Evolutionary conservation across 2,329 filamentous ascomycete species (phyloP).

Genomic region (Trichoderma asperellum): DNA sequence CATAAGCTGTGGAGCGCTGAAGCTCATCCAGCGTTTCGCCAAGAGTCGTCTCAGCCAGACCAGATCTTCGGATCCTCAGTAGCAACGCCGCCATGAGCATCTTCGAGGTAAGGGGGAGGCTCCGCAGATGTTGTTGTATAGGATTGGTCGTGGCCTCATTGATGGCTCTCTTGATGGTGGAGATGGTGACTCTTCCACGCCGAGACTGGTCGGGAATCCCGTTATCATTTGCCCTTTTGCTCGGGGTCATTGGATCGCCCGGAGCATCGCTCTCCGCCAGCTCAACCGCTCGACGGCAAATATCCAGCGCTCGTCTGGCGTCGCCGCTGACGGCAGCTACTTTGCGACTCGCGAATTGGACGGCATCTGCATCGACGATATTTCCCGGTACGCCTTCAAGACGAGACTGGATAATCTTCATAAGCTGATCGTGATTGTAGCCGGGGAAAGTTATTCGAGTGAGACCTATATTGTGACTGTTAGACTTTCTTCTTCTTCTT

Average conservation of each 20-base stretch:
- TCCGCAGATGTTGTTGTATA: constrained; percentile 83
- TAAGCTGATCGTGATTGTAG: constrained; percentile 95
- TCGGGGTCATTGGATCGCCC: constrained; percentile 62
- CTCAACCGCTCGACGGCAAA: constrained; percentile 92
- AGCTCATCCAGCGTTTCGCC: constrained; percentile 86
- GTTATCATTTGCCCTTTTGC: constrained; percentile 50
- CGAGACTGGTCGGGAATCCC: constrained; percentile 37
- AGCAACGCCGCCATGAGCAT: constrained; percentile 83
- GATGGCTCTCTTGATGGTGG: constrained; percentile 91
- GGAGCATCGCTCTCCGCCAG: constrained; percentile 76
- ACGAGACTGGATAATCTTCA: constrained; percentile 96
- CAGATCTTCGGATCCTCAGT: constrained; percentile 77
- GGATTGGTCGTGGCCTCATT: constrained; percentile 93
- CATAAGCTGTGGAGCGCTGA: constrained; percentile 45
- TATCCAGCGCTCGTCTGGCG: constrained; percentile 87
- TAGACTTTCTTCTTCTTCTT: background rate
- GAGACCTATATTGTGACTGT: constrained; percentile 54
- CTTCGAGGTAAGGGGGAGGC: constrained; percentile 80
- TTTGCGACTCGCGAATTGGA: constrained; percentile 95
- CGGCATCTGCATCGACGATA: constrained; percentile 88
- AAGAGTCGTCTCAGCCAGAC: constrained; percentile 83
- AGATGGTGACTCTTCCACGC: constrained; percentile 77
- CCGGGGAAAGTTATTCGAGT: constrained; percentile 96
- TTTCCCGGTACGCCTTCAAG: constrained; percentile 85
- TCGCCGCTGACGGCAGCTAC: constrained; percentile 96